A percentile compares a stretch with the other conserved stretches of the same genome.
Conservation (phyloP, 441 rosid species). For the Adansonia rubrostipa region DNA sequence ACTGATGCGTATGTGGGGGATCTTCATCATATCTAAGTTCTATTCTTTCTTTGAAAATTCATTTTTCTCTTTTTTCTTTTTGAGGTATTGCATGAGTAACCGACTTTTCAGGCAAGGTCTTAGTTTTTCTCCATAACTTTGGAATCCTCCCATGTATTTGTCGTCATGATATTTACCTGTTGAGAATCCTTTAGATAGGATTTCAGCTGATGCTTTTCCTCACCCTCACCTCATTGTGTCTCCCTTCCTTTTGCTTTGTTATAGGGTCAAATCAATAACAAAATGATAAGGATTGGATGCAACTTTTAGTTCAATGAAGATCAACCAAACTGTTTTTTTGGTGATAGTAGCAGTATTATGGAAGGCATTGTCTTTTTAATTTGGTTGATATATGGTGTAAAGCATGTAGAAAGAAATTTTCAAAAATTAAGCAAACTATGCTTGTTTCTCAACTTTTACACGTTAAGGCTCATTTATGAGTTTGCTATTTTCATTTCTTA, state of each 20-base stretch:
- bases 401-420: background rate
- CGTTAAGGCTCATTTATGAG: background rate
- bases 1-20: background rate
- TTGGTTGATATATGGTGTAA: background rate
- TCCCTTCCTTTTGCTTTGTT: background rate
- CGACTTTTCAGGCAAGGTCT: background rate
- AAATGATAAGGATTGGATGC: background rate
- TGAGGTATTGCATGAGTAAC: background rate
- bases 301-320: background rate
- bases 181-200: conserved; percentile 2
- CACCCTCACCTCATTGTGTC: background rate
- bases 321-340: background rate
- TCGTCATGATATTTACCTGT: background rate
- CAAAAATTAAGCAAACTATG: background rate
- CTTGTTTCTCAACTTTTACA: background rate
- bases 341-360: background rate
- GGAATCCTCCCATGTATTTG: conserved; percentile 15
- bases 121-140: conserved; percentile 14
- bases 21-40: background rate
- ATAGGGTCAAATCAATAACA: background rate
- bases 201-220: background rate
- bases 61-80: conserved; percentile 1
- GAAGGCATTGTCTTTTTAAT: background rate
- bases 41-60: background rate
- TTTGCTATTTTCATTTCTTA: background rate